phyloP scores from a whole-genome alignment of 2,329 filamentous ascomycete species.

The Hymenoscyphus repandus region DNA sequence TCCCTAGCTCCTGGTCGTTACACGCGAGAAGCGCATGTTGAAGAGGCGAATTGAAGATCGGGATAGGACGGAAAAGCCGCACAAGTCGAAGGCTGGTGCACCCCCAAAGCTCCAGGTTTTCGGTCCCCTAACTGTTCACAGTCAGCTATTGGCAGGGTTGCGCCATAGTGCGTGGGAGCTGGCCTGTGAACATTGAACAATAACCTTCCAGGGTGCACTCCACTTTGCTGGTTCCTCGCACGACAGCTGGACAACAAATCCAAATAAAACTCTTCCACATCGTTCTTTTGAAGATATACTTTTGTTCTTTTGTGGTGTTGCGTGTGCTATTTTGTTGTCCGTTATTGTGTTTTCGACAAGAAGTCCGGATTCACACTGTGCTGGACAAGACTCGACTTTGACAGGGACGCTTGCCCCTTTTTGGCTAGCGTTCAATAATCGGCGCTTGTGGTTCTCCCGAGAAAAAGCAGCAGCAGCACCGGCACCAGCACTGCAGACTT shows the following conservation, averaged over 20 bases:
- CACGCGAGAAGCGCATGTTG: background rate
- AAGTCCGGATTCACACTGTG: background rate
- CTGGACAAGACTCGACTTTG: background rate
- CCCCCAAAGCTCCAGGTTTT: background rate
- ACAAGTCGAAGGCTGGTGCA: background rate
- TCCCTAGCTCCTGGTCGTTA: background rate
- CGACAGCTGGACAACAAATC: background rate
- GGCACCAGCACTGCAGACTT: too few species aligned
- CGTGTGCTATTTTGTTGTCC: background rate
- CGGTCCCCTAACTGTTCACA: background rate
- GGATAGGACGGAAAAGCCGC: too few species aligned
- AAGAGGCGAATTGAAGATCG: too few species aligned
- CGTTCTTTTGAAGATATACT: background rate
- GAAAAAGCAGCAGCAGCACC: too few species aligned
- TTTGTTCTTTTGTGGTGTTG: background rate
- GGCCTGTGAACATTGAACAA: background rate
- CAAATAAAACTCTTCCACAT: background rate
- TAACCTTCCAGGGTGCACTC: background rate
- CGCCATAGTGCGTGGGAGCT: constrained; percentile 1
- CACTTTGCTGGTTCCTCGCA: too few species aligned
- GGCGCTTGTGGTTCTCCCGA: too few species aligned
- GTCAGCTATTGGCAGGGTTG: constrained; percentile 5
- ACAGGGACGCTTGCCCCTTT: background rate
- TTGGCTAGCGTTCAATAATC: too few species aligned
- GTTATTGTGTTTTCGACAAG: background rate